Percentiles rank a stretch among this genome's conserved stretches.
Conservation (phyloP, 1,139 yeast species). For the Suhomyces choctaworum region DNA sequence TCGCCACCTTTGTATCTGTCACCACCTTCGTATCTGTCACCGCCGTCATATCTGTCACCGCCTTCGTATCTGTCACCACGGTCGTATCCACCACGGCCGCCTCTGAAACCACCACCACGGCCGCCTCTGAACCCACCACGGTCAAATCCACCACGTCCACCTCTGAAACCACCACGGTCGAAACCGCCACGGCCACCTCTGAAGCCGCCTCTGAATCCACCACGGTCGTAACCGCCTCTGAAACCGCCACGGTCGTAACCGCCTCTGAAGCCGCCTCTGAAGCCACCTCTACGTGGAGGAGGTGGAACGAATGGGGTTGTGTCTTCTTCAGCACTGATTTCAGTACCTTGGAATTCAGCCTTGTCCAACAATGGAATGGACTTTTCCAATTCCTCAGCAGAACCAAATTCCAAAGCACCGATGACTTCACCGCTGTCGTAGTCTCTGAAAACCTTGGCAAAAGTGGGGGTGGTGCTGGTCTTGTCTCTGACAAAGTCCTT, state of each 20-base stretch:
- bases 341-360: slow-evolving; percentile 67
- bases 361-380: slow-evolving; percentile 72
- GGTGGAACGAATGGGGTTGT: slow-evolving; percentile 76
- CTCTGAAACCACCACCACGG: slow-evolving; percentile 31
- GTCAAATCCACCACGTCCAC: slow-evolving; percentile 19
- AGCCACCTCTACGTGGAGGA: slow-evolving; percentile 56
- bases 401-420: slow-evolving; percentile 76
- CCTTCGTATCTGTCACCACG: slow-evolving; percentile 27
- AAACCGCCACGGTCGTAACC: slow-evolving; percentile 20
- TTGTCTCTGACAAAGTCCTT: slow-evolving; percentile 78
- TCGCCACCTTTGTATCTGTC: slow-evolving; percentile 37
- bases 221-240: slow-evolving; percentile 32
- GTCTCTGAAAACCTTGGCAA: slow-evolving; percentile 70
- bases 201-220: slow-evolving; percentile 43
- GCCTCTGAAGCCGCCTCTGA: slow-evolving; percentile 48
- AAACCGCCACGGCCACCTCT: slow-evolving; percentile 33
- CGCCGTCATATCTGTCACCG: no score
- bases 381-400: slow-evolving; percentile 70
- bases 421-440: slow-evolving; percentile 60
- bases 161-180: slow-evolving; percentile 22
- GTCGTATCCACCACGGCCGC: slow-evolving; percentile 27
- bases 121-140: slow-evolving; percentile 27
- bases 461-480: slow-evolving; percentile 63
- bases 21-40: slow-evolving; percentile 39
- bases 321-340: slow-evolving; percentile 73